phyloP scores from a whole-genome alignment of 2,329 filamentous ascomycete genomes.

The Thielaviopsis populi region DNA sequence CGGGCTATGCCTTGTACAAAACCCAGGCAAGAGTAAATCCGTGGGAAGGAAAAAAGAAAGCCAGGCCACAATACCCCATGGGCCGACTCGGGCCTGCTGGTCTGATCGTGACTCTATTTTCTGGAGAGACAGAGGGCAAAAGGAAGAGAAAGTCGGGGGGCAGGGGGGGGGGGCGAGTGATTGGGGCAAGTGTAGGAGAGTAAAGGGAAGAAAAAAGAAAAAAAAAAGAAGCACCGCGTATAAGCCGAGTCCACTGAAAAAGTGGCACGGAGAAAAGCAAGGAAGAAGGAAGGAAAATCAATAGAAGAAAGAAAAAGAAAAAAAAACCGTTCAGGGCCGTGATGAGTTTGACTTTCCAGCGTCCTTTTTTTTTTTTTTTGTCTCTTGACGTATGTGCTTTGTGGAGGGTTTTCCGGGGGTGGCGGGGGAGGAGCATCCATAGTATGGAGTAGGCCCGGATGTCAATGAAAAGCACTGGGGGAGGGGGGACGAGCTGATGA shows the following conservation, averaged over 20 bases:
- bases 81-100: constrained; percentile 2
- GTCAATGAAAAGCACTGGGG: background rate
- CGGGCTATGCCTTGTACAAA: background rate
- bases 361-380: background rate
- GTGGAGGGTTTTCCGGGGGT: background rate
- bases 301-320: background rate
- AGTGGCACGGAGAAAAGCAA: background rate
- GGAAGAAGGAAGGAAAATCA: background rate
- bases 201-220: background rate
- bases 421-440: background rate
- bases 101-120: constrained; percentile 5
- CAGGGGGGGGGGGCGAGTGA: too few species aligned
- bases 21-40: background rate
- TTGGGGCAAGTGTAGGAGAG: background rate
- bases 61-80: background rate
- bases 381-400: background rate
- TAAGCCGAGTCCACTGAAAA: constrained; percentile 4
- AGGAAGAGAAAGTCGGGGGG: background rate
- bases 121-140: background rate
- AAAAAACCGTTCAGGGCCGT: background rate
- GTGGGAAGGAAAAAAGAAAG: background rate
- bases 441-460: constrained; percentile 4
- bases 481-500: background rate
- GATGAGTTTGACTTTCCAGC: background rate
- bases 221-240: constrained; percentile 4